phyloP scores from a whole-genome alignment of 2,329 filamentous ascomycete genomes.

The Neofusicoccum sp. region DNA sequence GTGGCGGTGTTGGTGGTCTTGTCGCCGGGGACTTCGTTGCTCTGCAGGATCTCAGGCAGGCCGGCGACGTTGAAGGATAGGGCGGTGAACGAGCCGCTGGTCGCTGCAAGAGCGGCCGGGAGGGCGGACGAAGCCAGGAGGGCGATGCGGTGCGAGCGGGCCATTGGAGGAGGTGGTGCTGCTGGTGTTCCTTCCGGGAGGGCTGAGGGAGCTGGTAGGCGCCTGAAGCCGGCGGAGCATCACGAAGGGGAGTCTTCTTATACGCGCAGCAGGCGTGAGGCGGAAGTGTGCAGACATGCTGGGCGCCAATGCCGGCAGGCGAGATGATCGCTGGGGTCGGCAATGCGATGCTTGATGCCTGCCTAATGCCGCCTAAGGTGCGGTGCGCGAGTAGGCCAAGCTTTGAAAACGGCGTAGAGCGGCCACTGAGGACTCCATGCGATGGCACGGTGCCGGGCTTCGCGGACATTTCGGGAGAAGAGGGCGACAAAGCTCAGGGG shows the following conservation, averaged over 20 bases:
- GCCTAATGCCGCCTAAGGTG: constrained; percentile 1
- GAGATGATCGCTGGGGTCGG: neutral
- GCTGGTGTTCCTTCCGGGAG: neutral
- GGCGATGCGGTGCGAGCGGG: neutral
- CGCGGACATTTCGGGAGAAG: constrained; percentile 1
- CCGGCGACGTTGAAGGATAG: constrained; percentile 64
- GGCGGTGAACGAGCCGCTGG: constrained; percentile 51
- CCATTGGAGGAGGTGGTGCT: neutral
- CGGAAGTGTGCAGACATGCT: neutral
- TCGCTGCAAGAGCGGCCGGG: constrained; percentile 3
- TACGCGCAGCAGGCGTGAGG: neutral
- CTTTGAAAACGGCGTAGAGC: neutral
- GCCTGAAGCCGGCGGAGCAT: no score
- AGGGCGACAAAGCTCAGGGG: neutral
- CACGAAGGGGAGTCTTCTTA: neutral
- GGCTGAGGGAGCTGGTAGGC: neutral
- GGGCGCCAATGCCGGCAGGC: constrained; percentile 10
- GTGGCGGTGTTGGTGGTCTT: constrained; percentile 60
- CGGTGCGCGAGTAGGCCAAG: neutral
- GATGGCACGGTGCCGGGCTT: constrained; percentile 1
- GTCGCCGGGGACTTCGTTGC: constrained; percentile 64
- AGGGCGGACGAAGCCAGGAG: constrained; percentile 10
- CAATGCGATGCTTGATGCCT: neutral
- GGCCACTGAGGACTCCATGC: constrained; percentile 8
- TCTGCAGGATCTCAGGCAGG: constrained; percentile 59